A percentile compares a stretch with the other conserved stretches of the same genome.
These are phyloP conservation scores for Coemansia sp. DNA, from an alignment of 192 early-diverging fungal species.

Conservation along the genomic window DNA sequence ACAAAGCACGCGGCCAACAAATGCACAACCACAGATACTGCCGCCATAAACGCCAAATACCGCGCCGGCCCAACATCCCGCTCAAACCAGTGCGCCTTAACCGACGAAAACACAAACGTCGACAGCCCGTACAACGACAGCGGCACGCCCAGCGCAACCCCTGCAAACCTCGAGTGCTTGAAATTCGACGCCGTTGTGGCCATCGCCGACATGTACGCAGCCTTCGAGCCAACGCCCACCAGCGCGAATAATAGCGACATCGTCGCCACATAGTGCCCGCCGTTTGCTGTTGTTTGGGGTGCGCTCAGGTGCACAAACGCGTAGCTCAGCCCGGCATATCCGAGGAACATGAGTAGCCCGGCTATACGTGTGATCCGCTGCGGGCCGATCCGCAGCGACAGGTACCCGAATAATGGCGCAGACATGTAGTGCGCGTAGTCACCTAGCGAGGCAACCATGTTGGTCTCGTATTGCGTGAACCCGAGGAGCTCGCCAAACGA, in stretches of 20 bases:
- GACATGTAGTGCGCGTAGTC: conserved; percentile 68
- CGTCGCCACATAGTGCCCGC: conserved; percentile 29
- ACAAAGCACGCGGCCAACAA: conserved; percentile 47
- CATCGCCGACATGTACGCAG: conserved; percentile 62
- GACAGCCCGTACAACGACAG: conserved; percentile 62
- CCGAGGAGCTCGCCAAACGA: conserved; percentile 52
- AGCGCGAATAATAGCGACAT: conserved; percentile 56
- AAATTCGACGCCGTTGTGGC: conserved; percentile 62
- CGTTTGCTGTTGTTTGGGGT: conserved; percentile 2
- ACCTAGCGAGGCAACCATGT: conserved; percentile 60
- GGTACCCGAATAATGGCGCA: conserved; percentile 58
- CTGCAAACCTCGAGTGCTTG: conserved; percentile 43
- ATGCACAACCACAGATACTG: conserved; percentile 49
- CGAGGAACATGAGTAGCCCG: conserved; percentile 34
- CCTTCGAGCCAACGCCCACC: conserved; percentile 60
- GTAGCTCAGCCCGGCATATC: conserved; percentile 42
- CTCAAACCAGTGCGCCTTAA: conserved; percentile 56
- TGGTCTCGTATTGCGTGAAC: conserved; percentile 61
- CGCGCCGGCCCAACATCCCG: conserved; percentile 42
- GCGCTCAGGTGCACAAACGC: conserved; percentile 19
- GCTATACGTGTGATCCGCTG: conserved; percentile 30
- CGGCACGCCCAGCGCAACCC: conserved; percentile 61
- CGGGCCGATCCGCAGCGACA: conserved; percentile 49
- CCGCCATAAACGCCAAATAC: conserved; percentile 56
- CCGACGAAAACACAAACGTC: conserved; percentile 59